These are phyloP conservation scores for Lithohypha guttulata DNA, from an alignment of 2,329 filamentous ascomycete species.

Conservation along the genomic window DNA sequence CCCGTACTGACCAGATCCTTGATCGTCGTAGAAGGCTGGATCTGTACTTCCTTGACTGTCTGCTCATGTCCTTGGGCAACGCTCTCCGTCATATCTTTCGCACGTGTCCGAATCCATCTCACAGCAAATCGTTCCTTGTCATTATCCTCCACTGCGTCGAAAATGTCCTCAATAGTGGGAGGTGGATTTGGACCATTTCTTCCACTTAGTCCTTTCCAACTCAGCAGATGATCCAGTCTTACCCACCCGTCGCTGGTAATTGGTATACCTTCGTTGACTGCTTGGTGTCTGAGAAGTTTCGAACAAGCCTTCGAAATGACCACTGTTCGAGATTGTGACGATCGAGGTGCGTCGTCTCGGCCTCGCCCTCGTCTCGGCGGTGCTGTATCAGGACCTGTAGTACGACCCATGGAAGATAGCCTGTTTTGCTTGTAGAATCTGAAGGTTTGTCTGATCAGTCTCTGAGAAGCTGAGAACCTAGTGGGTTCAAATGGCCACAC, in stretches of 20 bases:
- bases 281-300: constrained; percentile 50
- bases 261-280: constrained; percentile 47
- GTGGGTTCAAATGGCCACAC: no score
- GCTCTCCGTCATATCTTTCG: no score
- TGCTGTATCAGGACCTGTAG: neutral
- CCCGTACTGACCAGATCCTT: neutral
- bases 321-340: constrained; percentile 28
- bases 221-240: constrained; percentile 49
- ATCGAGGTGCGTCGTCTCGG: constrained; percentile 1
- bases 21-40: constrained; percentile 20
- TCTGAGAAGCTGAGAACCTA: no score
- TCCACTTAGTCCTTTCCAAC: constrained; percentile 43
- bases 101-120: constrained; percentile 39
- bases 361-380: neutral
- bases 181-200: constrained; percentile 46
- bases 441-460: no score
- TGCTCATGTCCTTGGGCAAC: no score
- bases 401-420: constrained; percentile 7
- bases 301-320: constrained; percentile 41
- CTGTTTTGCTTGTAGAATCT: no score
- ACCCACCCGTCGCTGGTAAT: constrained; percentile 51
- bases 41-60: constrained; percentile 6
- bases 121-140: constrained; percentile 88
- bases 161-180: constrained; percentile 65
- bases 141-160: constrained; percentile 57